phyloP scores from a whole-genome alignment of 306 rosid species.

The Urtica urens region DNA sequence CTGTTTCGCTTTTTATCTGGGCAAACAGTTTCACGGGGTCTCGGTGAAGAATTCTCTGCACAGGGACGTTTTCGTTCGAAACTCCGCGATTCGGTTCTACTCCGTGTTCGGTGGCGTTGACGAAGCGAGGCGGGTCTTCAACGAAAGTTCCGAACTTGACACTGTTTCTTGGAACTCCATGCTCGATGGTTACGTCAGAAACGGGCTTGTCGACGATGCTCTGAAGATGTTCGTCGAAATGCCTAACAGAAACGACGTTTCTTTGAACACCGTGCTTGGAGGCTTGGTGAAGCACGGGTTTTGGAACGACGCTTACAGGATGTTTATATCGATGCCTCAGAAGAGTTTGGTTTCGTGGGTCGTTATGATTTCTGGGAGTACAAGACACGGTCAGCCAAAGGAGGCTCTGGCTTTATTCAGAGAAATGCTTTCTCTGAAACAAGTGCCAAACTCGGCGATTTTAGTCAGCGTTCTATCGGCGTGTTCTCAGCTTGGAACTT shows the following conservation, averaged over 20 bases:
- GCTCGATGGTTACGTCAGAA: constrained; percentile 8
- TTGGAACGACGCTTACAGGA: constrained; percentile 9
- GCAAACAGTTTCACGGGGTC: constrained; percentile 19
- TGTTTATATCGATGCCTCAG: constrained; percentile 12
- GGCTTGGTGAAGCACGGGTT: constrained; percentile 12
- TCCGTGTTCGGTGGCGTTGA: constrained; percentile 10
- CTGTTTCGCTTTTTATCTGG: constrained; percentile 14
- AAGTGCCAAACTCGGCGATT: constrained; percentile 8
- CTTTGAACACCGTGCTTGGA: constrained; percentile 15
- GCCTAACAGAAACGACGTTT: constrained; percentile 11
- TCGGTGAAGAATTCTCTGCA: constrained; percentile 8
- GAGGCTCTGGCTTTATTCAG: constrained; percentile 15
- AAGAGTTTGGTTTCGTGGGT: constrained; percentile 17
- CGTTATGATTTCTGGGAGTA: constrained; percentile 14
- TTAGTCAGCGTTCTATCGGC: constrained; percentile 20
- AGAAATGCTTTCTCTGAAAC: constrained; percentile 7
- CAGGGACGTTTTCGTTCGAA: constrained; percentile 14
- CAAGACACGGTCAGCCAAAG: constrained; percentile 9
- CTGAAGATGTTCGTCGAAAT: constrained; percentile 9
- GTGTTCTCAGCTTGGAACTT: constrained; percentile 16
- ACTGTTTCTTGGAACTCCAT: constrained; percentile 16
- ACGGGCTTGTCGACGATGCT: constrained; percentile 5
- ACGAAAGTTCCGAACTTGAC: constrained; percentile 12
- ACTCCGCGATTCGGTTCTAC: constrained; percentile 20
- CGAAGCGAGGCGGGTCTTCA: constrained; percentile 14